Conservation (phyloP, 371 early-diverging fungal genomes). For the Nosema muscidifuracis region DNA sequence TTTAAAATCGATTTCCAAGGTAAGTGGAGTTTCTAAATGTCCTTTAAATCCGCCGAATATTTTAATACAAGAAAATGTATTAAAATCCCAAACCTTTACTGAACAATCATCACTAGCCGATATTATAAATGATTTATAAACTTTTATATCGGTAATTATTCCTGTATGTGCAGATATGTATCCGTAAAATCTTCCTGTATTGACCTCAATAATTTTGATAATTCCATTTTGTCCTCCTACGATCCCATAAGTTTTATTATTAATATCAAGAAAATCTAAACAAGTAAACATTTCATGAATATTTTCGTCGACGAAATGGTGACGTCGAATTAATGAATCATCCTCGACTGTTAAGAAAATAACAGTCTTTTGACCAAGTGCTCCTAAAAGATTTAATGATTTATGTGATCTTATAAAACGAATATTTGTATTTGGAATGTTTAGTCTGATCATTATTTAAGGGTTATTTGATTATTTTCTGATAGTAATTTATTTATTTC, state of each 20-base stretch:
- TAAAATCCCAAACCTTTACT: slow-evolving; percentile 4
- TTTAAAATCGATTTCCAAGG: not conserved
- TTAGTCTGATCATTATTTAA: not conserved
- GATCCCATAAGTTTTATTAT: not conserved
- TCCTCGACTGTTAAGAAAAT: not conserved
- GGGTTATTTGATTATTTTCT: not conserved
- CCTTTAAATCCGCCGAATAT: not conserved
- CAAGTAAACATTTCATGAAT: not conserved
- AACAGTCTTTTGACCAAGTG: not conserved
- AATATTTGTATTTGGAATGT: not conserved
- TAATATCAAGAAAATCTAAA: not conserved
- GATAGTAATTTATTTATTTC: no score
- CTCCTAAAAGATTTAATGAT: not conserved
- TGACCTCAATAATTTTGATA: not conserved
- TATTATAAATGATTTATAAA: not conserved
- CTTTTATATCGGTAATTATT: not conserved
- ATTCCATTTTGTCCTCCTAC: not conserved
- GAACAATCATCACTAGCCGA: not conserved
- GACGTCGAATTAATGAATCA: not conserved
- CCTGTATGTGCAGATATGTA: not conserved
- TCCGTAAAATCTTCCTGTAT: not conserved
- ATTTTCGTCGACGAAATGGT: not conserved
- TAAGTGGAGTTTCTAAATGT: not conserved
- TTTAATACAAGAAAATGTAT: not conserved
- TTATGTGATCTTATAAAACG: not conserved